Evolutionary conservation across 1,284 basidiomycete species (phyloP), one percentile per base, ranked within the genome.

Genomic region (Mycosarcoma maydis): DNA sequence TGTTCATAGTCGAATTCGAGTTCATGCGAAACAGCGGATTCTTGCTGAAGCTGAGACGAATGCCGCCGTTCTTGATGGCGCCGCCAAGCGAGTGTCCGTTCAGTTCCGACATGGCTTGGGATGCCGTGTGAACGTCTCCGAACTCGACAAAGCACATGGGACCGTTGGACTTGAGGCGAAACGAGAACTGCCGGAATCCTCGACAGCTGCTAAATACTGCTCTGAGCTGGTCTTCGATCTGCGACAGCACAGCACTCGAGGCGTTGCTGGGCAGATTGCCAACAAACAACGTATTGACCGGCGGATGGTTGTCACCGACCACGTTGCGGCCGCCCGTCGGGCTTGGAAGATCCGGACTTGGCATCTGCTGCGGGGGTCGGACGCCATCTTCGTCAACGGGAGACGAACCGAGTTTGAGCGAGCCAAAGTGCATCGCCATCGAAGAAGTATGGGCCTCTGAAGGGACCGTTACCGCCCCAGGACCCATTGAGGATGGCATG

Each of bases 121-220:
- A 89, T 3, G 94, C 95, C 75, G 86, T 88, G 10, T 86, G 83
- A 20, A 97, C 92, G 80, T 94, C 92, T 67, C 95, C 92, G 74
- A 97, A 98, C 90, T 95, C 81, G 38, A 81, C 73, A 57, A 97
- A 96, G 83, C 94, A 97, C 94, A 96, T 96, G 4, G 94, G 93
- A 2, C 94, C 92, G 73, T 94, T 94, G 79, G 87, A 91, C 85
- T 98, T 98, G 81, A 95, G 92, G 57, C 93, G 86, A 85, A 94
- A 98, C 75, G 90, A 94, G 72, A 98, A 87, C 76, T 94, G 91
- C 55, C 92, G 90, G 84, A 90, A 98, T 4, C 94, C 94, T 1
- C 87, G 87, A 37, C 89, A 89, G 32, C 86, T 86, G 36, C 87
- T 85, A 82, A 98, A 98, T 41, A 95, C 84, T 32, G 88, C 88